These are phyloP conservation scores for Silene latifolia DNA, from an alignment of 148 eudicot genomes.

Conservation along the genomic window DNA sequence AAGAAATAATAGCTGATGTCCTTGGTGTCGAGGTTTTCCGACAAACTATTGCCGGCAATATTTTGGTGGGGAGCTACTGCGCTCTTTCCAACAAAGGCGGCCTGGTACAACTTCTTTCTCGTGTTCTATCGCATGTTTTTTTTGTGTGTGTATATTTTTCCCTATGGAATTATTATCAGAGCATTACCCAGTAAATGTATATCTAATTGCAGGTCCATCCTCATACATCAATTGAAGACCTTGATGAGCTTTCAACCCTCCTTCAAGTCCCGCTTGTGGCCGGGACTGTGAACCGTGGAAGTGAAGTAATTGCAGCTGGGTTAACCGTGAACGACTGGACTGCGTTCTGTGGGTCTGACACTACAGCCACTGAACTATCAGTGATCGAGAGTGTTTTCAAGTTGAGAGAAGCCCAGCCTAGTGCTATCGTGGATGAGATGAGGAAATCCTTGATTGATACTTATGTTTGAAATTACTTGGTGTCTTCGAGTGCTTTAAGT, in stretches of 20 bases:
- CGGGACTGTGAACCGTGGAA: conserved; percentile 92
- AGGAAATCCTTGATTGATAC: conserved; percentile 82
- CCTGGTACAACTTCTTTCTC: conserved; percentile 44
- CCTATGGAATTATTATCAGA: neutral
- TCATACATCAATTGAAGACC: conserved; percentile 86
- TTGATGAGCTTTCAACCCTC: conserved; percentile 90
- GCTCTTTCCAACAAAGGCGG: conserved; percentile 84
- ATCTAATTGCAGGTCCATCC: conserved; percentile 72
- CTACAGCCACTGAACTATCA: conserved; percentile 82
- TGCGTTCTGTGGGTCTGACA: conserved; percentile 88
- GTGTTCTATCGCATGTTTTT: too few relatives aligned
- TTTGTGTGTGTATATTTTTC: neutral
- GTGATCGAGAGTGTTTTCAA: conserved; percentile 93
- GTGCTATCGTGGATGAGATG: conserved; percentile 61
- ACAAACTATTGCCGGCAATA: conserved; percentile 87
- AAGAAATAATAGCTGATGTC: conserved; percentile 91
- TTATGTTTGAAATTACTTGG: conserved; percentile 41
- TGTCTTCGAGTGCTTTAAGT: neutral
- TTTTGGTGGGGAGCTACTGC: conserved; percentile 90
- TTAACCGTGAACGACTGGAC: conserved; percentile 93
- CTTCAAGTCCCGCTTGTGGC: conserved; percentile 97
- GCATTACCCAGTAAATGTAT: neutral
- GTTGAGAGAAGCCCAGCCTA: conserved; percentile 74
- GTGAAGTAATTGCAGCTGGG: conserved; percentile 87
- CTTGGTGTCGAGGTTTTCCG: conserved; percentile 93